Conservation (phyloP, 1,139 yeast genomes). For the Suhomyces bokatorum region DNA sequence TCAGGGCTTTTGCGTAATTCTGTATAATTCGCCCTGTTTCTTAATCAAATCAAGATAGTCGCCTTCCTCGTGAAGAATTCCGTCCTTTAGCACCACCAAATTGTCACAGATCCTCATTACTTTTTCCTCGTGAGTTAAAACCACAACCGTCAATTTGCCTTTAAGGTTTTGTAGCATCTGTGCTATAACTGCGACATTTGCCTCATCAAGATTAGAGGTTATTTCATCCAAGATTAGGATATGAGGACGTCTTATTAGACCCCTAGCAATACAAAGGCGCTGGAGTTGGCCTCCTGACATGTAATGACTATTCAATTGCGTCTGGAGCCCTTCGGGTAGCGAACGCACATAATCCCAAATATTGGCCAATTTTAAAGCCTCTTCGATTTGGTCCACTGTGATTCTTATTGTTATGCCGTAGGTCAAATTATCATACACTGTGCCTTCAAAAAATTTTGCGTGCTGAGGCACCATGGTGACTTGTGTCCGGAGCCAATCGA, state of each 20-base stretch:
- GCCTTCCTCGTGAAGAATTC: slow-evolving; percentile 37
- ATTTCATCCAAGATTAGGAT: slow-evolving; percentile 75
- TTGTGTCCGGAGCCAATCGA: slow-evolving; percentile 50
- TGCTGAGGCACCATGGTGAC: slow-evolving; percentile 70
- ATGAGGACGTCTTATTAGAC: slow-evolving; percentile 61
- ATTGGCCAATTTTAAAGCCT: slow-evolving; percentile 47
- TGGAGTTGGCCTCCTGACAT: slow-evolving; percentile 85
- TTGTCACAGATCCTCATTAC: slow-evolving; percentile 54
- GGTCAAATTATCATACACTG: slow-evolving; percentile 62
- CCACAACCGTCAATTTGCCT: slow-evolving; percentile 40
- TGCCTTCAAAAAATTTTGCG: slow-evolving; percentile 63
- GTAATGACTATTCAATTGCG: slow-evolving; percentile 55
- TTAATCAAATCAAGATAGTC: slow-evolving; percentile 16
- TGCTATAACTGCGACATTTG: slow-evolving; percentile 44
- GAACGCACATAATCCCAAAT: slow-evolving; percentile 51
- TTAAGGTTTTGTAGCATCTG: slow-evolving; percentile 40
- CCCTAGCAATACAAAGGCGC: slow-evolving; percentile 73
- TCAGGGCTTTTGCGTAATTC: slow-evolving; percentile 9
- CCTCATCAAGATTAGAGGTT: slow-evolving; percentile 74
- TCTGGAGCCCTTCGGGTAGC: slow-evolving; percentile 57
- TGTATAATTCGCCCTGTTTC: slow-evolving; percentile 20
- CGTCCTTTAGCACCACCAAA: slow-evolving; percentile 44
- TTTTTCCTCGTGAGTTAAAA: slow-evolving; percentile 61
- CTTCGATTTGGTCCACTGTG: slow-evolving; percentile 26
- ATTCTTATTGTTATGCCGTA: slow-evolving; percentile 52